Base-by-base conservation (phyloP, 2,329 filamentous ascomycete species). In the Fusarium sp. region DNA sequence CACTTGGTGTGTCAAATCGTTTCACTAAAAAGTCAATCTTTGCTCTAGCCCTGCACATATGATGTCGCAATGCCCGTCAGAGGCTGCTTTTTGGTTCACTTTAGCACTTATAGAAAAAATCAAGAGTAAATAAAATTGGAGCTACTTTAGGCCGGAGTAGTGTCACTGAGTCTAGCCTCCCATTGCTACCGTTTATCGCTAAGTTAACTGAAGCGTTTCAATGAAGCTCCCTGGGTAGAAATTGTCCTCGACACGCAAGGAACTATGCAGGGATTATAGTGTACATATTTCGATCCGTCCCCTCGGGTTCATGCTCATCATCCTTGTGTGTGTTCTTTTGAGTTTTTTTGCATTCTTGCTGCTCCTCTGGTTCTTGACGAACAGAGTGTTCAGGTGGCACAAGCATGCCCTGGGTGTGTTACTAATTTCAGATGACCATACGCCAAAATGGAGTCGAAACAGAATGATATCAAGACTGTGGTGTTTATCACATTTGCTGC, bases 401-500 rank as follows among this genome's bases (percentile, higher is more conserved):
- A 19, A 28, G 25, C 11, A 25, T 12, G 8, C 12, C 22, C 38
- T n/a, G 9, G 28, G 41, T 26, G 12, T 26, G 13, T n/a, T 25
- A n/a, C 26, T 40, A 19, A 25, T 22, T 13, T 40, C 7, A 19
- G 15, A 36, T 22, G 15, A 36, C 9, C 8, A 11, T 2, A 10
- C 6, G 38, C 25, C 8, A 47, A 49, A 9, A 22, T 51, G 56
- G 64, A 53, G 45, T 67, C 64, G 1, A 58, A 41, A 28, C 64
- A 67, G 48, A 49, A 29, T 3, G 56, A 67, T 9, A 6, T 67
- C 31, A 61, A 57, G 64, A 46, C 25, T 11, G 60, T 56, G 32
- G 24, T 52, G 15, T 65, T 65, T 29, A 28, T 65, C 44, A 67
- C 64, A 2, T 67, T 67, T 43, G 22, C 60, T 1, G 64, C 64